Evolutionary conservation across 2,329 filamentous ascomycete species (phyloP).

Genomic region (Teratosphaeria destructans): DNA sequence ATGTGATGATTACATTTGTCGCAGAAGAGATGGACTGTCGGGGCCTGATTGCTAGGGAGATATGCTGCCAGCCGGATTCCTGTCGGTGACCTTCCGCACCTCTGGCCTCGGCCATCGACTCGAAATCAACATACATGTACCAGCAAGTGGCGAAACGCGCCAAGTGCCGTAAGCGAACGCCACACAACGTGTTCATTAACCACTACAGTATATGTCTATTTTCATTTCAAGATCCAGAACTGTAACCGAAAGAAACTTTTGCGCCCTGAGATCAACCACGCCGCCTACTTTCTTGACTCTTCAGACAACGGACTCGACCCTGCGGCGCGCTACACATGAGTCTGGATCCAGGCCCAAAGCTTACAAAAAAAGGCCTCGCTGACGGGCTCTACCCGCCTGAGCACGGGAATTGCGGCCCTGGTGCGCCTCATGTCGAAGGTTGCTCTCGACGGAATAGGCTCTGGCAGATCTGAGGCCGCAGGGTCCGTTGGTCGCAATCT

Average conservation of each 20-base stretch:
- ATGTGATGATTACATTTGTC: neutral
- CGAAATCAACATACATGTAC: neutral
- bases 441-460: neutral
- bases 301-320: neutral
- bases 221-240: neutral
- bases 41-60: too few relatives aligned
- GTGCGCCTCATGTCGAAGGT: slow-evolving; percentile 28
- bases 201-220: neutral
- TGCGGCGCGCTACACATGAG: slow-evolving; percentile 13
- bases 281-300: neutral
- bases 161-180: neutral
- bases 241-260: neutral
- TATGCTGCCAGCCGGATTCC: neutral
- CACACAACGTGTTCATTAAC: neutral
- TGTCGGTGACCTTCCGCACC: neutral
- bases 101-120: neutral
- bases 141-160: neutral
- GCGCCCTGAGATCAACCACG: neutral
- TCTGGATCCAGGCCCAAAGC: slow-evolving; percentile 33
- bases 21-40: neutral
- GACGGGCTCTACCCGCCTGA: slow-evolving; percentile 30
- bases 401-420: slow-evolving; percentile 22
- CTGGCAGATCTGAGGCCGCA: neutral
- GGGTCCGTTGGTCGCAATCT: neutral
- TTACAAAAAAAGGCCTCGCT: slow-evolving; percentile 34